Conservation (phyloP, 2,329 filamentous ascomycete species). For the Cordyceps cicadae region DNA sequence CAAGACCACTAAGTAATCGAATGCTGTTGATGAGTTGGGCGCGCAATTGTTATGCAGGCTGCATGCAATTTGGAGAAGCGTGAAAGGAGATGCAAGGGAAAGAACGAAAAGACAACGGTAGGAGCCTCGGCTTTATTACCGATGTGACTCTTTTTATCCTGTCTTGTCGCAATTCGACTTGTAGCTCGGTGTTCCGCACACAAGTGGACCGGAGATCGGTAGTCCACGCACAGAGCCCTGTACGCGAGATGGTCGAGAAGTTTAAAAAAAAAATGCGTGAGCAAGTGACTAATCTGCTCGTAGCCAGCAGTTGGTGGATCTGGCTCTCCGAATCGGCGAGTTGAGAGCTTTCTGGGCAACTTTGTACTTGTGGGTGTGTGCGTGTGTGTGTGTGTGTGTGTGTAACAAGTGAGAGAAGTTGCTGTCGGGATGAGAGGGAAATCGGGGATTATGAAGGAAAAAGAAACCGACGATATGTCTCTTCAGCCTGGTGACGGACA, state of each 20-base stretch:
- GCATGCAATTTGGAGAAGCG: background rate
- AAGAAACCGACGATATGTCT: background rate
- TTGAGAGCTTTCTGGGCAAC: background rate
- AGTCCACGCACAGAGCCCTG: conserved; percentile 6
- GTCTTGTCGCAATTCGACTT: conserved; percentile 1
- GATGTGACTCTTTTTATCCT: conserved; percentile 8
- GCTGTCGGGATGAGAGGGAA: background rate
- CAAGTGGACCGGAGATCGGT: conserved; percentile 7
- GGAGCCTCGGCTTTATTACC: conserved; percentile 4
- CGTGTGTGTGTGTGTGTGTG: background rate
- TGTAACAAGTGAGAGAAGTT: background rate
- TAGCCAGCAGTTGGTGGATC: conserved; percentile 2
- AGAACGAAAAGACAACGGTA: background rate
- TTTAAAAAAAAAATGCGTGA: conserved; percentile 2
- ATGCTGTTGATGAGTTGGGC: background rate
- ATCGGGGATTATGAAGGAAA: background rate
- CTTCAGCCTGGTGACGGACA: background rate
- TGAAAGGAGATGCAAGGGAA: background rate
- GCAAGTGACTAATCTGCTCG: conserved; percentile 11
- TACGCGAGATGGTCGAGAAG: conserved; percentile 5
- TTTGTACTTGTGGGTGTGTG: too few relatives aligned
- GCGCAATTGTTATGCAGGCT: background rate
- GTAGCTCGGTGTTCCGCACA: conserved; percentile 7
- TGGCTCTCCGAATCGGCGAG: conserved; percentile 12
- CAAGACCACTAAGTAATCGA: background rate